These are phyloP conservation scores for Hortaea werneckii DNA, from an alignment of 2,329 filamentous ascomycete species.

Conservation along the genomic window DNA sequence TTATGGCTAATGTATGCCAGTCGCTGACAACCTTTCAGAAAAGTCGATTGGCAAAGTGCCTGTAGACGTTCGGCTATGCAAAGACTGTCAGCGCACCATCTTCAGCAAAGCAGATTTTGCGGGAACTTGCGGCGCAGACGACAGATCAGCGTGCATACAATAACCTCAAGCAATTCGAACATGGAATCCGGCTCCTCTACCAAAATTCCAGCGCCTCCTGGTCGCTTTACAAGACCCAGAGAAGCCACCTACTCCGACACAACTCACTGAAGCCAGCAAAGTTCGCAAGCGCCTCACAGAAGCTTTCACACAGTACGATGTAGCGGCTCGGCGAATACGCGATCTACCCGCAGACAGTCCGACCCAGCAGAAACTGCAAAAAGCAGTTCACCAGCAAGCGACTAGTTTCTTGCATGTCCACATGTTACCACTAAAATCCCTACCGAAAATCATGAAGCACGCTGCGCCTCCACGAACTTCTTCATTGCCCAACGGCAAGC, in stretches of 20 bases:
- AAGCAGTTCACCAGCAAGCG: conserved; percentile 71
- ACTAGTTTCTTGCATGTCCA: conserved; percentile 77
- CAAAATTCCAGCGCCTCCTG: conserved; percentile 72
- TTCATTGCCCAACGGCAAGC: conserved; percentile 17
- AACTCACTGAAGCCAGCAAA: conserved; percentile 77
- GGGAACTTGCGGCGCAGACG: conserved; percentile 57
- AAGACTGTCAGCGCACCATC: conserved; percentile 66
- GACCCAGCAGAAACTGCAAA: conserved; percentile 66
- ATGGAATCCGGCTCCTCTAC: conserved; percentile 74
- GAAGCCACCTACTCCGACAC: conserved; percentile 53
- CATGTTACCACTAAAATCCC: conserved; percentile 67
- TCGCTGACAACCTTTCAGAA: conserved; percentile 27
- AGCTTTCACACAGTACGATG: conserved; percentile 78
- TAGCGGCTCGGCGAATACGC: conserved; percentile 68
- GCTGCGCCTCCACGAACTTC: conserved; percentile 38
- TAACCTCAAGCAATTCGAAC: conserved; percentile 76
- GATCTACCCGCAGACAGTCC: conserved; percentile 64
- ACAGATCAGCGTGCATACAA: conserved; percentile 72
- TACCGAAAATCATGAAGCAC: conserved; percentile 42
- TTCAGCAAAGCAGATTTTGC: conserved; percentile 70
- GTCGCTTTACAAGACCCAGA: conserved; percentile 62
- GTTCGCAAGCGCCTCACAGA: conserved; percentile 84
- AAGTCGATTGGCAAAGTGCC: conserved; percentile 46
- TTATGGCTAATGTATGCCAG: conserved; percentile 21
- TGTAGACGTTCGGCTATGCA: conserved; percentile 83